These are phyloP conservation scores for Trichoderma simmonsii DNA, from an alignment of 2,329 filamentous ascomycete species.

Conservation along the genomic window DNA sequence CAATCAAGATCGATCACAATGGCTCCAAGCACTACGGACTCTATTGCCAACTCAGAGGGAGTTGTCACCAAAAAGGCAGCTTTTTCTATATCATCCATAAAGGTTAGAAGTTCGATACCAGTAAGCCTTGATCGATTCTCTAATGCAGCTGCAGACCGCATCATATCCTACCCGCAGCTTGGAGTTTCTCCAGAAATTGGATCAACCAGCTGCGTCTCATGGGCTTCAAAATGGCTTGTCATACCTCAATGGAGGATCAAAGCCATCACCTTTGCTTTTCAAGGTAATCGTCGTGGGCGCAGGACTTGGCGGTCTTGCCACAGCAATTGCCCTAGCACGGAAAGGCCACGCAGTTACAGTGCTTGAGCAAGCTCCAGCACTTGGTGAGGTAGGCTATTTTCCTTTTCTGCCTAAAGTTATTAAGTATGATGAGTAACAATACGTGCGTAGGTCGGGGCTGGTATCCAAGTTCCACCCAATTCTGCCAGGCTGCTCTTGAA, in stretches of 20 bases:
- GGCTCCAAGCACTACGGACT: conserved; percentile 7
- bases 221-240: neutral
- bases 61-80: neutral
- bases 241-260: neutral
- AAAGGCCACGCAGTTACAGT: conserved; percentile 39
- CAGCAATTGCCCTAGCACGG: conserved; percentile 36
- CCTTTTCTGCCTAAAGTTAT: rapidly evolving
- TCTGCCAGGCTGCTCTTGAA: conserved; percentile 29
- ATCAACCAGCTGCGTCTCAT: neutral
- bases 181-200: neutral
- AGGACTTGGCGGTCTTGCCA: conserved; percentile 41
- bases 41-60: neutral
- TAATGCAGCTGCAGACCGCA: neutral
- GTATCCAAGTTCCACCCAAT: conserved; percentile 35
- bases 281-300: conserved; percentile 35
- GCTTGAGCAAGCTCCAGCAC: conserved; percentile 37
- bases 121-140: neutral
- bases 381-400: conserved; percentile 36
- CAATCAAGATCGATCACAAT: neutral
- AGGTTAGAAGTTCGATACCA: neutral
- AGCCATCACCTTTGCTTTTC: neutral
- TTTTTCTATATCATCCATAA: neutral
- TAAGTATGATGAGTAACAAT: neutral
- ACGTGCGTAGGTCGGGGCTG: conserved; percentile 28
- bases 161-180: conserved; percentile 2